Evolutionary conservation across 331 rosid genomes (phyloP).

Genomic region (Acacia concinna): DNA sequence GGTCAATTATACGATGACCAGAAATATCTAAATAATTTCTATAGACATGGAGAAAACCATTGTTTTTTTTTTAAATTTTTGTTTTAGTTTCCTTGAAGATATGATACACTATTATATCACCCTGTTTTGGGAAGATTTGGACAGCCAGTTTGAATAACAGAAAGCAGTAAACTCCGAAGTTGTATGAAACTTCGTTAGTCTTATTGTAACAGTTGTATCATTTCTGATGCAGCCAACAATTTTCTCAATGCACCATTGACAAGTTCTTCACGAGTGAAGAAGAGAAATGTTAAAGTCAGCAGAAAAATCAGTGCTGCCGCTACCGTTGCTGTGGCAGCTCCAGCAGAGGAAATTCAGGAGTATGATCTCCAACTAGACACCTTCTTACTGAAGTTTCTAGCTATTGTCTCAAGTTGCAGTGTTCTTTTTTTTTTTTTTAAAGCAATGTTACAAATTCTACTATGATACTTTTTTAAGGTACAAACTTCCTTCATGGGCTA

Average conservation of each 20-base stretch:
- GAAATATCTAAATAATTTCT: neutral
- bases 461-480: slow-evolving; percentile 44
- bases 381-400: neutral
- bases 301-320: slow-evolving; percentile 53
- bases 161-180: neutral
- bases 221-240: slow-evolving; percentile 54
- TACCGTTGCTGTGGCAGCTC: slow-evolving; percentile 45
- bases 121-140: neutral
- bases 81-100: neutral
- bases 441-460: neutral
- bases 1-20: neutral
- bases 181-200: neutral
- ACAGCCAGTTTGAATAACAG: neutral
- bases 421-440: neutral
- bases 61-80: neutral
- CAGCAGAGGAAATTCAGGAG: slow-evolving; percentile 63
- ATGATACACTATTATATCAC: neutral
- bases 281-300: slow-evolving; percentile 45
- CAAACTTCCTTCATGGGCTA: slow-evolving; percentile 86
- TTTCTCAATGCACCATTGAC: slow-evolving; percentile 53
- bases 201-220: slow-evolving; percentile 17
- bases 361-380: slow-evolving; percentile 37
- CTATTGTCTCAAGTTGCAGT: neutral
- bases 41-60: neutral
- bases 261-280: slow-evolving; percentile 34